Evolutionary conservation across 2,329 filamentous ascomycete genomes (phyloP).

Genomic region (Neonectria neomacrospora): DNA sequence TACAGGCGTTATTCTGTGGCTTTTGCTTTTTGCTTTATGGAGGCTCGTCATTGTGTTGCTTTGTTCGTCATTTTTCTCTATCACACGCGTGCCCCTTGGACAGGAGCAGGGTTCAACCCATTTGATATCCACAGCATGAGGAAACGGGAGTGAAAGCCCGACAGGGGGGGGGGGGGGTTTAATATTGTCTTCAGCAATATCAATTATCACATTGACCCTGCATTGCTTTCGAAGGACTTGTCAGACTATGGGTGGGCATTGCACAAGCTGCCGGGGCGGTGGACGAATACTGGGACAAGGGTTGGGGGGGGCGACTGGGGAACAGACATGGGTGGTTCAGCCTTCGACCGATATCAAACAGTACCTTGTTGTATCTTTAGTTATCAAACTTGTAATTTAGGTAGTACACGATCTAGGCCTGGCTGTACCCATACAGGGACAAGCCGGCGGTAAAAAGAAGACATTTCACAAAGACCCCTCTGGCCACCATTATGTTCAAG

Average conservation of each 20-base stretch:
- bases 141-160: background rate
- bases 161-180: background rate
- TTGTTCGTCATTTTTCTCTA: conserved; percentile 6
- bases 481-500: background rate
- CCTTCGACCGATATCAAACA: conserved; percentile 11
- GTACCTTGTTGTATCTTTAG: conserved; percentile 25
- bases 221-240: conserved; percentile 1
- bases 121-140: conserved; percentile 16
- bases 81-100: background rate
- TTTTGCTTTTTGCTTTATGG: conserved; percentile 18
- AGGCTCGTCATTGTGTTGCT: background rate
- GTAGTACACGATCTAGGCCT: conserved; percentile 15
- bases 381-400: conserved; percentile 32
- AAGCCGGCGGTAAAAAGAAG: background rate
- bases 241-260: background rate
- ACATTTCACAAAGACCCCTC: conserved; percentile 7
- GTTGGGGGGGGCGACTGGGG: background rate
- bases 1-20: conserved; percentile 9
- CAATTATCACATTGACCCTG: conserved; percentile 20
- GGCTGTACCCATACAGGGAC: conserved; percentile 8
- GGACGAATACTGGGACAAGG: background rate
- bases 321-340: background rate
- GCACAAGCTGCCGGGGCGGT: background rate
- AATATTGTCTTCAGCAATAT: conserved; percentile 15
- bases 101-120: background rate